A percentile compares a stretch with the other conserved stretches of the same genome.
Evolutionary conservation across 495 filamentous ascomycete genomes (phyloP).

Genomic region (Symbiotaphrina buchneri): DNA sequence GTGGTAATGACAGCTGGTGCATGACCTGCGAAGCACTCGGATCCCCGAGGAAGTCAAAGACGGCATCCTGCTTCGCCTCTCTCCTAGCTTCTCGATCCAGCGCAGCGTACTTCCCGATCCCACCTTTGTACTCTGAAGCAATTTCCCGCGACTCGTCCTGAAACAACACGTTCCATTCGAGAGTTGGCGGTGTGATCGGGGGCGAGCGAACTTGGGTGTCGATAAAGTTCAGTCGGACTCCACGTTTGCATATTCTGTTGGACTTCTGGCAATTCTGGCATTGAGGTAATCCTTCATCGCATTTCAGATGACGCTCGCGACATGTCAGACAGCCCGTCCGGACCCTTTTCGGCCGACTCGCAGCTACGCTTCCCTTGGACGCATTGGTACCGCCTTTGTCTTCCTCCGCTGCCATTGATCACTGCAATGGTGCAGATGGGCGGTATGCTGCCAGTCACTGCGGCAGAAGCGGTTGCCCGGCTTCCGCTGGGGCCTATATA

Average conservation of each 20-base stretch:
- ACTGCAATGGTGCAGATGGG: too few relatives aligned
- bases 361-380: constrained; percentile 7
- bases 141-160: constrained; percentile 80
- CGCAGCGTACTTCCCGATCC: constrained; percentile 44
- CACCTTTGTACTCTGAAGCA: constrained; percentile 79
- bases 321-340: constrained; percentile 20
- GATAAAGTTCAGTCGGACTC: constrained; percentile 81
- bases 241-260: constrained; percentile 63
- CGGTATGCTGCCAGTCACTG: too few relatives aligned
- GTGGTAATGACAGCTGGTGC: constrained; percentile 17
- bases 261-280: constrained; percentile 84
- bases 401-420: constrained; percentile 9
- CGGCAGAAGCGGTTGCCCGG: too few relatives aligned
- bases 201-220: constrained; percentile 56
- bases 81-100: neutral
- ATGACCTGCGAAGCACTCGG: constrained; percentile 10
- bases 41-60: constrained; percentile 16
- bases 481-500: too few relatives aligned
- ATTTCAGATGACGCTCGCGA: constrained; percentile 38
- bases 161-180: constrained; percentile 50
- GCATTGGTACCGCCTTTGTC: constrained; percentile 5
- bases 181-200: constrained; percentile 34
- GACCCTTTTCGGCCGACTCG: constrained; percentile 14
- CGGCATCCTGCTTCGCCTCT: constrained; percentile 10
- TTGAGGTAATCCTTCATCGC: constrained; percentile 59